These are phyloP conservation scores for Annulohypoxylon maeteangense DNA, from an alignment of 495 filamentous ascomycete genomes.

Conservation along the genomic window DNA sequence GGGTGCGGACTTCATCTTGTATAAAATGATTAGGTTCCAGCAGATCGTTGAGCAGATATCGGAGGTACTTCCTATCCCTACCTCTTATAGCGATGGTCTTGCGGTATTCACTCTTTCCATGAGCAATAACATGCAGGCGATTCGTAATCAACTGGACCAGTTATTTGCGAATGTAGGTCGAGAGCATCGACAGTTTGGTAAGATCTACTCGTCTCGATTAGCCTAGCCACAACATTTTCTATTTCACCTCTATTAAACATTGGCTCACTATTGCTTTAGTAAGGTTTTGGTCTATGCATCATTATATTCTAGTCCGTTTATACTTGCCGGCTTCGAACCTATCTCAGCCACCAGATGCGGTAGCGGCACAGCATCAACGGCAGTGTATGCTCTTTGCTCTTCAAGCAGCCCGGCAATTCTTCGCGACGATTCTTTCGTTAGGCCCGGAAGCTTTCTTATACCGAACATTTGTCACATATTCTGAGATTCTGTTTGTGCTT, in stretches of 20 bases:
- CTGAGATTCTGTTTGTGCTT: conserved; percentile 43
- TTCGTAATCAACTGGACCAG: conserved; percentile 43
- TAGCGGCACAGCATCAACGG: conserved; percentile 33
- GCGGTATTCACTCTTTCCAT: conserved; percentile 30
- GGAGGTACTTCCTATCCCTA: conserved; percentile 33
- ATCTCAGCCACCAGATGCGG: conserved; percentile 29
- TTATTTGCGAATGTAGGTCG: conserved; percentile 35
- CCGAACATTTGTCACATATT: conserved; percentile 35
- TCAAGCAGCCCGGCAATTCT: conserved; percentile 40
- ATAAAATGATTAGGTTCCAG: conserved; percentile 46
- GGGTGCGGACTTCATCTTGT: conserved; percentile 43
- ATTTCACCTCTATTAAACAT: neutral
- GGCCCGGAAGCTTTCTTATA: conserved; percentile 36
- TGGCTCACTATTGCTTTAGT: conserved; percentile 33
- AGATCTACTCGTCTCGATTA: neutral
- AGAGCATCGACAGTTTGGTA: conserved; percentile 43
- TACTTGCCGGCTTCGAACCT: conserved; percentile 46
- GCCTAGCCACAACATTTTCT: neutral
- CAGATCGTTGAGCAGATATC: conserved; percentile 42
- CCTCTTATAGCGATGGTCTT: neutral
- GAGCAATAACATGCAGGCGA: conserved; percentile 32
- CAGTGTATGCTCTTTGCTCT: conserved; percentile 46
- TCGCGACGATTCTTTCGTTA: conserved; percentile 28
- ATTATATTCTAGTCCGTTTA: conserved; percentile 45
- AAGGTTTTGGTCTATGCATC: conserved; percentile 42